Percentiles rank a stretch among this genome's conserved stretches.
These are phyloP conservation scores for Graphiopsis chlorocephala DNA, from an alignment of 2,329 filamentous ascomycete genomes.

Conservation along the genomic window DNA sequence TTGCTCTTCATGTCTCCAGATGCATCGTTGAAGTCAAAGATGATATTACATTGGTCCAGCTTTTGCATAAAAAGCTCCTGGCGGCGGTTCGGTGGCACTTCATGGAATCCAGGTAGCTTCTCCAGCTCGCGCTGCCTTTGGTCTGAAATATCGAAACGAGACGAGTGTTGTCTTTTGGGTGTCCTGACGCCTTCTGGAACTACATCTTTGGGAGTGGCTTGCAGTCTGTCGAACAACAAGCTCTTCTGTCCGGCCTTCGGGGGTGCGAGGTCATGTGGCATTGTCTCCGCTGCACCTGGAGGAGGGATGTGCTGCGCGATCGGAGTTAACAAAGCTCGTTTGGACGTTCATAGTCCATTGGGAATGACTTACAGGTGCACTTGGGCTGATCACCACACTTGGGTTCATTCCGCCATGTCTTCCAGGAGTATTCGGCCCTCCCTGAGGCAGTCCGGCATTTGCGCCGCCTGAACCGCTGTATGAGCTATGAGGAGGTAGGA, in stretches of 20 bases:
- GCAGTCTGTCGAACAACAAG: constrained; percentile 79
- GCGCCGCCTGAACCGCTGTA: constrained; percentile 24
- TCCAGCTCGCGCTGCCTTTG: constrained; percentile 86
- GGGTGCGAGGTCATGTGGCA: constrained; percentile 94
- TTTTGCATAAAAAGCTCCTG: constrained; percentile 99
- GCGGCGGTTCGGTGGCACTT: constrained; percentile 89
- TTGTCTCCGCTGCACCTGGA: constrained; percentile 90
- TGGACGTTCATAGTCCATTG: constrained; percentile 14
- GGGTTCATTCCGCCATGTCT: constrained; percentile 47
- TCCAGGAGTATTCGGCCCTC: constrained; percentile 26
- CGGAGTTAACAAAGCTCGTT: neutral
- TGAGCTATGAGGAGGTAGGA: constrained; percentile 13
- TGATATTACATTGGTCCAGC: constrained; percentile 99
- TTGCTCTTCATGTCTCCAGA: constrained; percentile 99
- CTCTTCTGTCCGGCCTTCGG: constrained; percentile 91
- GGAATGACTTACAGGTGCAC: constrained; percentile 69
- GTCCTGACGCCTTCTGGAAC: constrained; percentile 93
- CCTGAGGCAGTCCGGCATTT: constrained; percentile 20
- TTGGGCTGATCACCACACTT: constrained; percentile 91
- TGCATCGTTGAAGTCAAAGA: constrained; percentile 99
- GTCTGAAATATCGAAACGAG: constrained; percentile 94
- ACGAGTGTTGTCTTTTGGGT: constrained; percentile 94
- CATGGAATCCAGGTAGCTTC: constrained; percentile 95
- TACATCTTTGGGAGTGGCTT: constrained; percentile 86
- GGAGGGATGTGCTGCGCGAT: constrained; percentile 75